Base-by-base conservation (phyloP, 1,284 basidiomycete species). In the Cystobasidium slooffiae region DNA sequence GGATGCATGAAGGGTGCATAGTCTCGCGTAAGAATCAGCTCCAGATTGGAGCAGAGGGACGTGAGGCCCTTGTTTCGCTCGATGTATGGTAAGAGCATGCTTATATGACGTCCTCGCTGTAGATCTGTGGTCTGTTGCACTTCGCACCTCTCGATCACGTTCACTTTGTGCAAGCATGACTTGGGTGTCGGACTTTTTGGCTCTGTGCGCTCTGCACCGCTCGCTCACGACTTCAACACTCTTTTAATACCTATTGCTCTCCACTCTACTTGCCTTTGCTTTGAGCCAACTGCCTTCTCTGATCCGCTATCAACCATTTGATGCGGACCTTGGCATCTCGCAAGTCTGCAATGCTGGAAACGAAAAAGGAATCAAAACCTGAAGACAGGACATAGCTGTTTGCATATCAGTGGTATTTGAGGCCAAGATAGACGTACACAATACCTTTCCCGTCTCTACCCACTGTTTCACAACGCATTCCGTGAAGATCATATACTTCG, bases 361-460 rank as follows among this genome's bases (percentile, higher is more conserved):
- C 46, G 43, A 9, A 59, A 39, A 31, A 4, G n/a, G 56, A 59
- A 43, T 12, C 56, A 16, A n/a, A 59, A 43, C 9, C 37, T n/a
- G 56, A 43, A 59, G 43, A n/a, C 9, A 24, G 37, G 39, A 43
- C 56, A 16, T 59, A 59, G 56, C 56, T 59, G 31, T 31, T 43
- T 10, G 31, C 16, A 9, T 3, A 18, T n/a, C 39, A n/a, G 39
- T 41, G n/a, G 16, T n/a, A 10, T 52, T 52, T 7, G n/a, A 20
- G 16, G 22, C n/a, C 22, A 10, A 52, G 6, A 10, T 53, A n/a
- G 18, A n/a, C 18, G 52, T 53, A 37, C 22, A 31, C 3, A 31
- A 31, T 5, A 31, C 5, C 31, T 31, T 31, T 31, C 31, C 2
- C 31, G 31, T 31, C 31, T 3, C 31, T 3, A 51, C 16, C 20